Evolutionary conservation across 139 green algal genomes (phyloP), one percentile per base, ranked within the genome.

Genomic region (Axilococcus clingmanii): DNA sequence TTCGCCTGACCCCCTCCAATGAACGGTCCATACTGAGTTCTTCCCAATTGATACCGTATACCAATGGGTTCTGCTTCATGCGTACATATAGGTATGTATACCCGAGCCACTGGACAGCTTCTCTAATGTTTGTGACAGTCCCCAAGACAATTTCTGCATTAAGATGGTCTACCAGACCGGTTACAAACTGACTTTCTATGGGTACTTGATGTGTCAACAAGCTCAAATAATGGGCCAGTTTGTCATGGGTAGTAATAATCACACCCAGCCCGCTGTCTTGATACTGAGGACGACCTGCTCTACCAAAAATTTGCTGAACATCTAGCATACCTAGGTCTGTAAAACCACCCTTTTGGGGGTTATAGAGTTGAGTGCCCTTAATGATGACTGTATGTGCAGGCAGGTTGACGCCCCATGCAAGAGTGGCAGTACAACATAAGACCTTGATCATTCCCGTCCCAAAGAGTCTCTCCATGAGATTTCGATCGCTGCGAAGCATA

Each of bases 381-480:
- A 97, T 95, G 62, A 96, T 83, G 59, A 97, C 88, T 0, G 85
- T 95, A 76, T 95, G 87, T 3, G 88, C 87, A 0, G 88, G 88
- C 41, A 97, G 75, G 78, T 99, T 99, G 48, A 99, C 89, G 7
- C 92, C 92, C 92, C 92, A 99, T 2, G 92, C 92, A 43, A 99
- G 69, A 1, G 92, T 99, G 30, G 92, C 89, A 8, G 91, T 98
- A 57, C 85, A 96, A 57, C 75, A 80, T 44, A 98, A 73, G 43
- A 98, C 80, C 69, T 95, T 95, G 30, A 96, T 72, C 7, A 87
- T 28, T 4, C 88, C 89, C 3, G 79, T 67, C 3, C 62, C 61
- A 57, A 99, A 99, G 4, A 93, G 59, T n/a, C 75, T 71, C 72
- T 99, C 92, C 14, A 78, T 80, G 4, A 99, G 76, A 27, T 65